Evolutionary conservation across 148 eudicot species (phyloP).

Genomic region (Chenopodium quinoa): DNA sequence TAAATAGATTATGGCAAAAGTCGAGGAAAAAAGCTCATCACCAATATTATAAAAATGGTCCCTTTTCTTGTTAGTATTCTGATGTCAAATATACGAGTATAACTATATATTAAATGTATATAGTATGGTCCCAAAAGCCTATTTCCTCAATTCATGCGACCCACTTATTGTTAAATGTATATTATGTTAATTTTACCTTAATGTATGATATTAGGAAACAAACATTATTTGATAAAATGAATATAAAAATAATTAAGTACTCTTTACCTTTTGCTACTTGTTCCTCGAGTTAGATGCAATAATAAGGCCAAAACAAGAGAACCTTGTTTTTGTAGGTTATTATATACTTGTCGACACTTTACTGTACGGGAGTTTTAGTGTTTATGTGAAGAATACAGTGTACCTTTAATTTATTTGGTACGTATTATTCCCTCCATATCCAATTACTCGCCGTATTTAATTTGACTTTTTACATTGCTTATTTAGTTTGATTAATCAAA

Average conservation of each 20-base stretch:
- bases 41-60: constrained; percentile 1
- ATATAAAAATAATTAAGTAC: background rate
- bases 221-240: background rate
- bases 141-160: background rate
- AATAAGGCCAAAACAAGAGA: background rate
- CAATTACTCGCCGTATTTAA: too few relatives aligned
- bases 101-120: background rate
- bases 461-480: too few relatives aligned
- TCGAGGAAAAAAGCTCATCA: background rate
- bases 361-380: too few relatives aligned
- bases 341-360: too few relatives aligned
- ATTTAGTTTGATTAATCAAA: too few relatives aligned
- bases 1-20: background rate
- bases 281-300: background rate
- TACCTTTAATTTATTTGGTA: too few relatives aligned
- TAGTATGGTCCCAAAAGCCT: constrained; percentile 10
- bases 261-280: background rate
- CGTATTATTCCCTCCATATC: too few relatives aligned
- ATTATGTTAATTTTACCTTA: too few relatives aligned
- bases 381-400: too few relatives aligned
- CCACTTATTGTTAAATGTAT: too few relatives aligned
- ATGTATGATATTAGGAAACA: constrained; percentile 10
- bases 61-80: background rate
- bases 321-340: background rate
- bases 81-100: background rate